A percentile compares a stretch with the other conserved stretches of the same genome.
These are phyloP conservation scores for Miamiensis avidus DNA, from an alignment of 169 alveolate genomes.

Conservation along the genomic window DNA sequence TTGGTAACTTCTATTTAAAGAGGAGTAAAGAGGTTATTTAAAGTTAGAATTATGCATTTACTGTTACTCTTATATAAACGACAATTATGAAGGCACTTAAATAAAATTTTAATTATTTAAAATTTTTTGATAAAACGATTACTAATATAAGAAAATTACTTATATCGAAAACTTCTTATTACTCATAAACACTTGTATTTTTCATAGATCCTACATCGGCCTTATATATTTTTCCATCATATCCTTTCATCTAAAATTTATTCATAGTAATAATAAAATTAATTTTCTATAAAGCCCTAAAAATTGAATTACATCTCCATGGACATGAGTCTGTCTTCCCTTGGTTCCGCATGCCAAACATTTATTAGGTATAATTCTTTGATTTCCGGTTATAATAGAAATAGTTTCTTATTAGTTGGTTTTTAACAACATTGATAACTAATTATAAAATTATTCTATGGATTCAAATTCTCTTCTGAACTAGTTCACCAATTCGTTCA, in stretches of 20 bases:
- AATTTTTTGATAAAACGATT: neutral
- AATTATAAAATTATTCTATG: conserved; percentile 12
- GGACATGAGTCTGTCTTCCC: conserved; percentile 5
- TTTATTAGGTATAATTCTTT: conserved; percentile 12
- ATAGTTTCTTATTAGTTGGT: conserved; percentile 19
- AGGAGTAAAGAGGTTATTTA: neutral
- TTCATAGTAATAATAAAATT: neutral
- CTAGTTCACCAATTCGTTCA: conserved; percentile 6
- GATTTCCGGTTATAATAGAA: conserved; percentile 17
- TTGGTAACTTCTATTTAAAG: neutral
- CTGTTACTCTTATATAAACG: neutral
- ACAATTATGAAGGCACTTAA: neutral
- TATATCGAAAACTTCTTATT: conserved; percentile 24
- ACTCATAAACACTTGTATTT: conserved; percentile 20
- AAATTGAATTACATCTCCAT: conserved; percentile 6
- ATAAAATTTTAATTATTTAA: neutral
- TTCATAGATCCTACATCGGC: conserved; percentile 15
- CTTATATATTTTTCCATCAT: conserved; percentile 22
- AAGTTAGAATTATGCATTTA: neutral
- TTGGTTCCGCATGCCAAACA: conserved; percentile 29
- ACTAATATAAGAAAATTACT: neutral
- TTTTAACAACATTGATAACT: conserved; percentile 4
- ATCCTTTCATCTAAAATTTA: conserved; percentile 16
- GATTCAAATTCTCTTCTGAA: conserved; percentile 26
- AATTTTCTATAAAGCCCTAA: neutral